Evolutionary conservation across 257 asterid species (phyloP).

Genomic region (Anisodus acutangulus): DNA sequence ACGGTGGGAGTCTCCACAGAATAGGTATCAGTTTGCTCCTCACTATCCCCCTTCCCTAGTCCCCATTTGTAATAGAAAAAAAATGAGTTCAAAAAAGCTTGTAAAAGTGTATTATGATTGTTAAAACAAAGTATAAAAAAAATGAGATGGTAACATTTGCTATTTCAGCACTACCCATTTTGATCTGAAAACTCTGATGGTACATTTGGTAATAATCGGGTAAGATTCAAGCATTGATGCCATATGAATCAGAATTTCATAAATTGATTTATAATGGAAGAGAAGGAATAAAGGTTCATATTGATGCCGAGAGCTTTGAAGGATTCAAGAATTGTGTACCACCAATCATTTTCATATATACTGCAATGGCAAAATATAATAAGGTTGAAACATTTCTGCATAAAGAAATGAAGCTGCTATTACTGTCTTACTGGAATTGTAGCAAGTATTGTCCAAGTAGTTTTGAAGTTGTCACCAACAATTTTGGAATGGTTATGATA

Average conservation of each 20-base stretch:
- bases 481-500: neutral
- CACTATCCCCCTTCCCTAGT: neutral
- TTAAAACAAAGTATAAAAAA: neutral
- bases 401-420: neutral
- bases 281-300: slow-evolving; percentile 10
- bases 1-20: neutral
- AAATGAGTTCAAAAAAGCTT: neutral
- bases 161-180: slow-evolving; percentile 9
- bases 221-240: neutral
- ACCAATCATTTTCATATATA: neutral
- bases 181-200: neutral
- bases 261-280: neutral
- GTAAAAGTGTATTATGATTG: neutral
- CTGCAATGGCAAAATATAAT: no score
- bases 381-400: no score
- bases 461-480: slow-evolving; percentile 1
- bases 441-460: neutral
- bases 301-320: neutral
- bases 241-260: neutral
- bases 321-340: neutral
- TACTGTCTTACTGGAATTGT: neutral
- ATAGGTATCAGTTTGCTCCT: neutral
- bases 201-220: slow-evolving; percentile 2
- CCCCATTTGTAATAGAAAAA: neutral
- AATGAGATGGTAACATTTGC: slow-evolving; percentile 8